Evolutionary conservation across 352 stramenopile species (phyloP).

Genomic region (Phytopythium ostracodes): DNA sequence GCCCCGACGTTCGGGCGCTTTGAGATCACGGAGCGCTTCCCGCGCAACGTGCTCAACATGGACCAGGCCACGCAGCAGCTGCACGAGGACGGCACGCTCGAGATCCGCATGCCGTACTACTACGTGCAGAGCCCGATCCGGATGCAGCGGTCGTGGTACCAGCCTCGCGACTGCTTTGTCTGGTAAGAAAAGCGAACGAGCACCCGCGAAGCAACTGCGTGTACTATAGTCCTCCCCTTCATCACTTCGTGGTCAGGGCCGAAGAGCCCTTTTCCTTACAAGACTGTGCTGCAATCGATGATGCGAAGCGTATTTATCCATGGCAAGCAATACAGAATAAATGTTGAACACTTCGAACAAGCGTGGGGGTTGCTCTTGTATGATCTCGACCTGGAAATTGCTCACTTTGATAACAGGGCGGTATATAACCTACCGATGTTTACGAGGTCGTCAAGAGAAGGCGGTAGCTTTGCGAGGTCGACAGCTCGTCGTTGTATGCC

Average conservation of each 20-base stretch:
- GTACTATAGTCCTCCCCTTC: conserved; percentile 3
- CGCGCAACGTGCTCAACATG: conserved; percentile 36
- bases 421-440: not conserved
- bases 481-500: conserved; percentile 3
- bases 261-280: not conserved
- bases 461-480: conserved; percentile 3
- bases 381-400: not conserved
- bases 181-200: conserved; percentile 20
- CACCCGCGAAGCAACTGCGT: not conserved
- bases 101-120: conserved; percentile 58
- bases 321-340: not conserved
- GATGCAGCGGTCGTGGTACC: conserved; percentile 30
- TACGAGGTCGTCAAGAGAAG: not conserved
- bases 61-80: conserved; percentile 53
- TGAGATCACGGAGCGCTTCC: conserved; percentile 55
- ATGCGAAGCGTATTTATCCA: not conserved
- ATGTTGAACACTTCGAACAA: not conserved
- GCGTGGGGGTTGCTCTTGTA: not conserved
- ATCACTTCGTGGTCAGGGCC: not conserved
- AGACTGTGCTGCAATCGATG: not conserved
- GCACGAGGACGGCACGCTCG: conserved; percentile 36
- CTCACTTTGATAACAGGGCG: no score
- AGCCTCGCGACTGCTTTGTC: conserved; percentile 33
- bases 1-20: conserved; percentile 62
- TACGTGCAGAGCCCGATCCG: conserved; percentile 21